A percentile compares a stretch with the other conserved stretches of the same genome.
These are phyloP conservation scores for Termitomyces heimii DNA, from an alignment of 768 basidiomycete species.

Conservation along the genomic window DNA sequence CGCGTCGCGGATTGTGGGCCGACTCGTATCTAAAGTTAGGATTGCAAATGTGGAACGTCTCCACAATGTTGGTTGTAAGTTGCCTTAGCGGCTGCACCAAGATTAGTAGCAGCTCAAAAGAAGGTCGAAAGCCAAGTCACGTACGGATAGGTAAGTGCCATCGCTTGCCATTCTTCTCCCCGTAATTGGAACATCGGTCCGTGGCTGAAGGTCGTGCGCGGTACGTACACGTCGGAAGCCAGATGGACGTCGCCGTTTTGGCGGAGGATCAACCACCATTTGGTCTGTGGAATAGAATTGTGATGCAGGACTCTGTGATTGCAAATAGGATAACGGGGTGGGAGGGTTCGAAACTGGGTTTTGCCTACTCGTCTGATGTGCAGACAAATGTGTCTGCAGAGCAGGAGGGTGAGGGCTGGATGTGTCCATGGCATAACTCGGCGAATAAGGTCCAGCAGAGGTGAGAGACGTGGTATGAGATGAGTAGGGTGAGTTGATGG, in stretches of 20 bases:
- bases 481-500: slow-evolving; percentile 47
- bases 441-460: slow-evolving; percentile 28
- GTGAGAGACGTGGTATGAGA: slow-evolving; percentile 40
- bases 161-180: slow-evolving; percentile 75
- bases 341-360: slow-evolving; percentile 63
- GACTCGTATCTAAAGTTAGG: slow-evolving; percentile 94
- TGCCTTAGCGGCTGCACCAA: slow-evolving; percentile 47
- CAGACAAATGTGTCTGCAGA: slow-evolving; percentile 45
- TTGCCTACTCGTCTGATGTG: slow-evolving; percentile 43
- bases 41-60: slow-evolving; percentile 94
- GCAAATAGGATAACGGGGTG: slow-evolving; percentile 66
- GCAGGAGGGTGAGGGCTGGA: slow-evolving; percentile 54
- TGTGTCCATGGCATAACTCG: slow-evolving; percentile 58
- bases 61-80: slow-evolving; percentile 81
- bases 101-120: slow-evolving; percentile 9
- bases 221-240: slow-evolving; percentile 81
- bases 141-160: slow-evolving; percentile 76
- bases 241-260: slow-evolving; percentile 58
- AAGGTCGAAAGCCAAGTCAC: slow-evolving; percentile 23
- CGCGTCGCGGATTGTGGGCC: slow-evolving; percentile 89
- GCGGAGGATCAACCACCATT: slow-evolving; percentile 65
- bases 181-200: slow-evolving; percentile 51
- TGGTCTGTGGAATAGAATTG: slow-evolving; percentile 63
- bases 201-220: slow-evolving; percentile 71
- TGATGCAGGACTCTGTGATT: slow-evolving; percentile 41